These are phyloP conservation scores for Fraxinus sp. DNA, from an alignment of 305 asterid species.

Conservation along the genomic window DNA sequence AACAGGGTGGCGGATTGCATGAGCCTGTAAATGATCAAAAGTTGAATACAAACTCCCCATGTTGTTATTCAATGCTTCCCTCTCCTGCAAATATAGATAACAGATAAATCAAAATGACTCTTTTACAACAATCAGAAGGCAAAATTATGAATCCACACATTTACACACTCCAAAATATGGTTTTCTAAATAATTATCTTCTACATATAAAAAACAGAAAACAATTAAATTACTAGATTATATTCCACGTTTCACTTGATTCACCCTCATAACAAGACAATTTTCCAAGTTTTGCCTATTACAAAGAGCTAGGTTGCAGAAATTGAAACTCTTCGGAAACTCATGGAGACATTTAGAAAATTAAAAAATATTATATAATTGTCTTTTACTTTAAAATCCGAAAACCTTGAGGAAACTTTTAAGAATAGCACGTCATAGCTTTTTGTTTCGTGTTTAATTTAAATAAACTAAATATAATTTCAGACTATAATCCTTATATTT, in stretches of 20 bases:
- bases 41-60: constrained; percentile 58
- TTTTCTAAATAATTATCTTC: neutral
- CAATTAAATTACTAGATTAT: neutral
- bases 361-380: neutral
- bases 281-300: neutral
- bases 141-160: neutral
- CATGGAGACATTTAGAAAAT: neutral
- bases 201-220: neutral
- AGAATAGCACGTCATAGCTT: neutral
- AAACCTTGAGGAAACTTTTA: neutral
- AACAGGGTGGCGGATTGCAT: constrained; percentile 49
- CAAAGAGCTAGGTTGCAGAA: neutral
- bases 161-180: neutral
- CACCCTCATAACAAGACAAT: neutral
- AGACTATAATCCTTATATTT: neutral
- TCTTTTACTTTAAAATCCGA: neutral
- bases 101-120: neutral
- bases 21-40: constrained; percentile 66
- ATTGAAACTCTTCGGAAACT: neutral
- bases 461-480: neutral
- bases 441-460: neutral
- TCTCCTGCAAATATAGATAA: constrained; percentile 44
- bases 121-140: constrained; percentile 4
- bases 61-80: constrained; percentile 44
- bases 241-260: neutral